These are phyloP conservation scores for Eucalyptus brandiana DNA, from an alignment of 345 rosid genomes.

Conservation along the genomic window DNA sequence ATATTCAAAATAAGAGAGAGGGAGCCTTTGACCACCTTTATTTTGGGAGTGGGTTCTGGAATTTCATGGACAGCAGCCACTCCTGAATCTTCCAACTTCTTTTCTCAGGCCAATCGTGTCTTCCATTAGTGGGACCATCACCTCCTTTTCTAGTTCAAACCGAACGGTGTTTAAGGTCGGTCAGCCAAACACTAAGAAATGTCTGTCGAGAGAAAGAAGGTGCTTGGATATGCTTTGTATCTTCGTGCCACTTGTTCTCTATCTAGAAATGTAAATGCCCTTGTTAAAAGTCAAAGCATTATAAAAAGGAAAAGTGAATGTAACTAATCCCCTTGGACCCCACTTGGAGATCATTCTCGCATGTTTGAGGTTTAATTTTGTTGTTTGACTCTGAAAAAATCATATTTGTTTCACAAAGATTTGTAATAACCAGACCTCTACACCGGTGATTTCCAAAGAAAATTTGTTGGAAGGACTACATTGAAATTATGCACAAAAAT, in stretches of 20 bases:
- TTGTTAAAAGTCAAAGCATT: neutral
- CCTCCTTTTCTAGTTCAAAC: neutral
- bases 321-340: neutral
- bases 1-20: neutral
- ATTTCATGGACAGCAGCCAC: neutral
- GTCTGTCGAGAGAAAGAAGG: neutral
- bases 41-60: neutral
- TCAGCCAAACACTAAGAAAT: too few species aligned
- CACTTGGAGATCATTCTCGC: neutral
- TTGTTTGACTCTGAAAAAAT: neutral
- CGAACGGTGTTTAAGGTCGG: too few species aligned
- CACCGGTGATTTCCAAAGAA: neutral
- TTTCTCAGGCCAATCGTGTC: neutral
- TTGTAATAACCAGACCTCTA: fast-evolving
- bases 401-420: fast-evolving
- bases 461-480: fast-evolving
- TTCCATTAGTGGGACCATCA: neutral
- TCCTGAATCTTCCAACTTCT: neutral
- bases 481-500: neutral
- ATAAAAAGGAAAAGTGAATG: neutral
- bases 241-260: neutral
- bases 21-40: neutral
- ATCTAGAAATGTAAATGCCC: neutral
- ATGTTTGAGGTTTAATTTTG: neutral
- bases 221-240: neutral